These are phyloP conservation scores for Plectosphaerella plurivora DNA, from an alignment of 2,329 filamentous ascomycete species.

Conservation along the genomic window DNA sequence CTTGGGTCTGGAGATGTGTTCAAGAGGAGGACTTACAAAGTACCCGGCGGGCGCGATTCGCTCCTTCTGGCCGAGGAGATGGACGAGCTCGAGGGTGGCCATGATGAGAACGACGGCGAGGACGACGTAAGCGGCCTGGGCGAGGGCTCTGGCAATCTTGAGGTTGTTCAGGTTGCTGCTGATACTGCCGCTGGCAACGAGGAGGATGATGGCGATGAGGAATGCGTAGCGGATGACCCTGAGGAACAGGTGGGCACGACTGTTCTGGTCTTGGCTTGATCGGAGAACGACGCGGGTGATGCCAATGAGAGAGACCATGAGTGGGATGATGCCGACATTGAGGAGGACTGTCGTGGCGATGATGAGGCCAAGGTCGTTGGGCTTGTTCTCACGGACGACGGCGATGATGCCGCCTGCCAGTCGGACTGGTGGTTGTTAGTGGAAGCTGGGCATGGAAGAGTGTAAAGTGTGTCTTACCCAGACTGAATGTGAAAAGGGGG, in stretches of 20 bases:
- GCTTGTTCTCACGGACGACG: conserved; percentile 15
- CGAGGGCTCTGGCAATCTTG: conserved; percentile 10
- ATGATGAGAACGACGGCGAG: conserved; percentile 12
- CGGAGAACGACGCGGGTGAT: conserved; percentile 18
- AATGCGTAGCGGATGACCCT: conserved; percentile 11
- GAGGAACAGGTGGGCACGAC: conserved; percentile 11
- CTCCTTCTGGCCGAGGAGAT: conserved; percentile 9
- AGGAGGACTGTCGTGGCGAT: conserved; percentile 20
- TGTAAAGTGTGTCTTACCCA: too few relatives aligned
- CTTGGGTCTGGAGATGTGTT: neutral
- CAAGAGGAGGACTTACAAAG: conserved; percentile 2
- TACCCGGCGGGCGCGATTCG: conserved; percentile 12
- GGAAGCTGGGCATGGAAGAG: too few relatives aligned
- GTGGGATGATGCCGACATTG: conserved; percentile 22
- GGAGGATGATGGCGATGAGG: conserved; percentile 11
- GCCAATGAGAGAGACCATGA: conserved; percentile 18
- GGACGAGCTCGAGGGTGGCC: conserved; percentile 12
- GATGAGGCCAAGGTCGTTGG: conserved; percentile 15
- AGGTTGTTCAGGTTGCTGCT: conserved; percentile 5
- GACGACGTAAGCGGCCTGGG: conserved; percentile 16
- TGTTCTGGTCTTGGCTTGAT: conserved; percentile 11
- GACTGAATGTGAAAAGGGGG: conserved; percentile 17
- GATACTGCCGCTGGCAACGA: conserved; percentile 14
- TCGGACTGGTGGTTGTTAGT: conserved; percentile 14
- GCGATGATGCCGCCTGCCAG: conserved; percentile 20